phyloP scores from a whole-genome alignment of 2,329 filamentous ascomycete genomes.

The Fusarium concolor region DNA sequence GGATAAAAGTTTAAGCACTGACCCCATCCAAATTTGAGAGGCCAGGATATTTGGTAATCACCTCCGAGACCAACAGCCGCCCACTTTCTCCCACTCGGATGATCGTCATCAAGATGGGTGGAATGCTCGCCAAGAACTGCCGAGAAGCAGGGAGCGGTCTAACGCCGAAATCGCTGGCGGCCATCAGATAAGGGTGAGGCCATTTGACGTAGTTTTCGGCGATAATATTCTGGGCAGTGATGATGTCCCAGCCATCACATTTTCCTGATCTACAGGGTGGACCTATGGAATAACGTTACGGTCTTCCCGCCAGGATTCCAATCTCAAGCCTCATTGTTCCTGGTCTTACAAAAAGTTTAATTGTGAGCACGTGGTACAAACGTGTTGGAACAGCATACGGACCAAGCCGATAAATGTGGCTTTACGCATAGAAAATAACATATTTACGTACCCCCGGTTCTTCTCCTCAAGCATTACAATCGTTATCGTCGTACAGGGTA shows the following conservation, averaged over 20 bases:
- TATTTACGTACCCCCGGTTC: not conserved
- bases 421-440: too few relatives aligned
- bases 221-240: not conserved
- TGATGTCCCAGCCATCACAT: not conserved
- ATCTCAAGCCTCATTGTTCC: not conserved
- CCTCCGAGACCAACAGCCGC: not conserved
- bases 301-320: not conserved
- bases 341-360: not conserved
- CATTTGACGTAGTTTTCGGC: not conserved
- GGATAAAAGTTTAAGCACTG: conserved; percentile 1
- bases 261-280: not conserved
- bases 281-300: too few relatives aligned
- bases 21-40: not conserved
- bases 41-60: not conserved
- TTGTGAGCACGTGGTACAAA: not conserved
- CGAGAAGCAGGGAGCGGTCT: not conserved
- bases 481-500: not conserved
- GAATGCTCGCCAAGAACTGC: not conserved
- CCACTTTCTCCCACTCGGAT: conserved; percentile 11
- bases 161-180: not conserved
- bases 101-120: not conserved
- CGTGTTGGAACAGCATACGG: not conserved
- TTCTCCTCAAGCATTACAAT: not conserved
- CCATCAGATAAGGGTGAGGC: not conserved
- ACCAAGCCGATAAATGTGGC: not conserved